Evolutionary conservation across 2,329 filamentous ascomycete species (phyloP).

Genomic region (Cladosporium sp.): DNA sequence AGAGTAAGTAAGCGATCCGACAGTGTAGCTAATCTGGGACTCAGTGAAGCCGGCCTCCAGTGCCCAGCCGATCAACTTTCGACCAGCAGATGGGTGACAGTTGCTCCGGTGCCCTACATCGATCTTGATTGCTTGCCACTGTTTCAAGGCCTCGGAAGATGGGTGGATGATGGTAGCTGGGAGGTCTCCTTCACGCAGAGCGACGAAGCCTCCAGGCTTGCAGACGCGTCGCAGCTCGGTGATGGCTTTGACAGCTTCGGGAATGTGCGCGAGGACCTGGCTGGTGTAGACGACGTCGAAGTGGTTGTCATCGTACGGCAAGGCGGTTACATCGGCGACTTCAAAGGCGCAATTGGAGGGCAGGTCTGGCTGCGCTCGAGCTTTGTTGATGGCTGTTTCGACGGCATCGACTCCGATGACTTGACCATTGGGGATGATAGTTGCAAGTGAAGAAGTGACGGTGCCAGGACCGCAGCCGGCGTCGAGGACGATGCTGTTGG

Average conservation of each 20-base stretch:
- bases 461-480: constrained; percentile 43
- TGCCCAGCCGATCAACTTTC: not conserved
- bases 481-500: constrained; percentile 40
- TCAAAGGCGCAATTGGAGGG: constrained; percentile 41
- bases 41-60: not conserved
- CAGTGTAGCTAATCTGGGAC: not conserved
- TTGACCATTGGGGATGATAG: constrained; percentile 26
- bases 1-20: not conserved
- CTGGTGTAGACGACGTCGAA: constrained; percentile 63
- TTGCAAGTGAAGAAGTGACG: constrained; percentile 41
- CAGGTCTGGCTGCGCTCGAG: constrained; percentile 31
- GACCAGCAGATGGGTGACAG: not conserved
- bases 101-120: not conserved
- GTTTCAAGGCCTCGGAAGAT: not conserved
- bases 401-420: constrained; percentile 34
- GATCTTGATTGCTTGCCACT: not conserved
- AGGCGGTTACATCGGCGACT: constrained; percentile 44
- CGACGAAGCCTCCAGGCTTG: constrained; percentile 48
- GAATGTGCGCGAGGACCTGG: constrained; percentile 59
- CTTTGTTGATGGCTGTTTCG: constrained; percentile 40
- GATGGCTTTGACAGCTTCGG: constrained; percentile 52
- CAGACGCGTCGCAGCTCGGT: constrained; percentile 56
- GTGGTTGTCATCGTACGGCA: constrained; percentile 44
- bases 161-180: not conserved
- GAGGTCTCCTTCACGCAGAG: constrained; percentile 3